Evolutionary conservation across 257 asterid species (phyloP), one percentile per base, ranked within the genome.

Genomic region (Eustoma russellianum): DNA sequence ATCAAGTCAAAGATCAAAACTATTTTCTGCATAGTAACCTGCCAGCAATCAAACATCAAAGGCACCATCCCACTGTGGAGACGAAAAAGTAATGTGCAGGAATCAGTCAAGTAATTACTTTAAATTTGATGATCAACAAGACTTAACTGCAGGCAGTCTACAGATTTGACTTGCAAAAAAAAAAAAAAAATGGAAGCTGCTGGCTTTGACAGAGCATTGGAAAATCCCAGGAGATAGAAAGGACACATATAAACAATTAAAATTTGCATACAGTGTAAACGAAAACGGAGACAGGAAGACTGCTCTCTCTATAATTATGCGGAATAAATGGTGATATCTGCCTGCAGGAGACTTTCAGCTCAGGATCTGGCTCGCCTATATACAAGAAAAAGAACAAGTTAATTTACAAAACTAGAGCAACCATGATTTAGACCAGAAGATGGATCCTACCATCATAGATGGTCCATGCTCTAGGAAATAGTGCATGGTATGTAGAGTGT

Each of bases 361-460:
- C 99, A 13, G 95, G 99, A 63, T 92, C 99, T 44, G 99, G 99
- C 74, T 92, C 99, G 55, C 99, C 99, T 92, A 85, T 59, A 62
- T 48, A 48, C 33, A 62, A 69, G 35, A 48, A 61, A 13, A 59
- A 48, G 12, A 59, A 49, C 19, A 33, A 13, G 7, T 52, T 40
- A 67, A 57, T 57, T 52, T 54, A 50, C 38, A 17, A 62, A 61
- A 57, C 14, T 43, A 49, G 33, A 17, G 52, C 17, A 63, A 16
- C 11, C 43, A 57, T 51, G 56, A 59, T 60, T 56, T 52, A 48
- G 43, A 53, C 17, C 52, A 61, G 10, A 47, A 49, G 1, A 15
- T 11, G 35, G 53, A 54, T 62, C 45, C 44, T 77, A 88, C 99
- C 99, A 59, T 92, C 99, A 67, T 92, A 92, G 66, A 92, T 46